These are phyloP conservation scores for Populus trichocarpa DNA, from an alignment of 441 rosid genomes.

Conservation along the genomic window DNA sequence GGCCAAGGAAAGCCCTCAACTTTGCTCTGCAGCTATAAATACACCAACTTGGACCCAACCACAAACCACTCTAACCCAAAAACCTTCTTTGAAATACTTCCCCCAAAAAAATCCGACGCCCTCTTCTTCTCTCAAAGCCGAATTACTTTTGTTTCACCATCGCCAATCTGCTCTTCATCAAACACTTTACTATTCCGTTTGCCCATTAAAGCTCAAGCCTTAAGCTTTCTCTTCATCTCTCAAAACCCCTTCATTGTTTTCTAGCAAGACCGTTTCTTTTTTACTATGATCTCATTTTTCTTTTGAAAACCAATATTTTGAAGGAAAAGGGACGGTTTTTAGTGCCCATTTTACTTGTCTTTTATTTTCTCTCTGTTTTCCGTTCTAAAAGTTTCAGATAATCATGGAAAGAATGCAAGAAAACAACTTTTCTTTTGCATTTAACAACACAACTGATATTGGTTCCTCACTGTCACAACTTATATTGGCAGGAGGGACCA, in stretches of 20 bases:
- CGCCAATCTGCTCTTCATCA: neutral
- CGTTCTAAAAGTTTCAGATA: neutral
- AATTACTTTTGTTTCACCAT: neutral
- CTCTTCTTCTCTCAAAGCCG: neutral
- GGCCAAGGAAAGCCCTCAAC: neutral
- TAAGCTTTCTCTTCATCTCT: neutral
- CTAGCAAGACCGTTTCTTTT: neutral
- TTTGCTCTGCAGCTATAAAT: conserved; percentile 41
- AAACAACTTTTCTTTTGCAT: conserved; percentile 17
- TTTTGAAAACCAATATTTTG: neutral
- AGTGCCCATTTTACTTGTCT: conserved; percentile 14
- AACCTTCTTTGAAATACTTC: neutral
- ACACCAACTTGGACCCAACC: conserved; percentile 16
- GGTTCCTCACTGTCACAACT: conserved; percentile 65
- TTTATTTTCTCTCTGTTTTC: neutral
- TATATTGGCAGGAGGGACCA: conserved; percentile 69
- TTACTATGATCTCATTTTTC: neutral
- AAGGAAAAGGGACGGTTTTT: conserved; percentile 21
- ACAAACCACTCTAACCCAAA: neutral
- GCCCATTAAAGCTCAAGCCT: neutral
- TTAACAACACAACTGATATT: conserved; percentile 24
- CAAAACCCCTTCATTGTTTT: neutral
- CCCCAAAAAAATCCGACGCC: neutral
- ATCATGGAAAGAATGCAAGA: conserved; percentile 44
- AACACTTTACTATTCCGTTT: neutral